phyloP scores from a whole-genome alignment of 208 protist genomes.

The Balamuthia mandrillaris region DNA sequence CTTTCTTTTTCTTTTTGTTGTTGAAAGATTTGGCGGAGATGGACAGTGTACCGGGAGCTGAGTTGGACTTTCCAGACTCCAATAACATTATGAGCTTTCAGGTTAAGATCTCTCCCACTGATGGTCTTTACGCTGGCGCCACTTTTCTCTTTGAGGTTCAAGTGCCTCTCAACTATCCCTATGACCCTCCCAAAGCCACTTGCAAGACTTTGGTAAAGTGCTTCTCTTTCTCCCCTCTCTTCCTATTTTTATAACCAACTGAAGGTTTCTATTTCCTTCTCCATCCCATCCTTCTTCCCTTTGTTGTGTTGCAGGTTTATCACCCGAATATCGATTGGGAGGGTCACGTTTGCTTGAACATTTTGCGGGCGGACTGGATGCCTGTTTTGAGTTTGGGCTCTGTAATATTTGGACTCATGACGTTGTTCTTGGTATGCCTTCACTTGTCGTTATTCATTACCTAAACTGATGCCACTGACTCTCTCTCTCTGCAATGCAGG shows the following conservation, averaged over 20 bases:
- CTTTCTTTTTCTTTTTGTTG: not conserved
- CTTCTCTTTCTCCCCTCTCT: no score
- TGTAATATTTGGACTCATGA: slow-evolving; percentile 74
- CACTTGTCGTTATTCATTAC: not conserved
- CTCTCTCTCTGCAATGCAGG: no score
- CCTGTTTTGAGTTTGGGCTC: slow-evolving; percentile 74
- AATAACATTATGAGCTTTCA: slow-evolving; percentile 39
- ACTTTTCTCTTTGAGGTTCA: slow-evolving; percentile 57
- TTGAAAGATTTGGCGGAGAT: slow-evolving; percentile 33
- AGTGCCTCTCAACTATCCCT: slow-evolving; percentile 62
- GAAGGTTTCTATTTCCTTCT: no score
- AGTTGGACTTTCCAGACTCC: slow-evolving; percentile 39
- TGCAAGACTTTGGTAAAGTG: slow-evolving; percentile 52
- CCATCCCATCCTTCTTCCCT: no score
- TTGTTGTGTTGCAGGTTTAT: no score
- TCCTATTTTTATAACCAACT: no score
- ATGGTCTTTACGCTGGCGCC: slow-evolving; percentile 27
- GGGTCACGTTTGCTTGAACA: slow-evolving; percentile 79
- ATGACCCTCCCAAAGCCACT: slow-evolving; percentile 67
- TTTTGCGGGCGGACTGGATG: slow-evolving; percentile 78
- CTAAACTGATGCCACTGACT: not conserved
- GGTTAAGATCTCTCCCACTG: slow-evolving; percentile 6
- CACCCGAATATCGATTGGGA: slow-evolving; percentile 80
- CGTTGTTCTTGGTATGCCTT: slow-evolving; percentile 61
- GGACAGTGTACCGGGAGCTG: slow-evolving; percentile 20